Conservation (phyloP, 2,329 filamentous ascomycete species). For the Daldinia sp. region DNA sequence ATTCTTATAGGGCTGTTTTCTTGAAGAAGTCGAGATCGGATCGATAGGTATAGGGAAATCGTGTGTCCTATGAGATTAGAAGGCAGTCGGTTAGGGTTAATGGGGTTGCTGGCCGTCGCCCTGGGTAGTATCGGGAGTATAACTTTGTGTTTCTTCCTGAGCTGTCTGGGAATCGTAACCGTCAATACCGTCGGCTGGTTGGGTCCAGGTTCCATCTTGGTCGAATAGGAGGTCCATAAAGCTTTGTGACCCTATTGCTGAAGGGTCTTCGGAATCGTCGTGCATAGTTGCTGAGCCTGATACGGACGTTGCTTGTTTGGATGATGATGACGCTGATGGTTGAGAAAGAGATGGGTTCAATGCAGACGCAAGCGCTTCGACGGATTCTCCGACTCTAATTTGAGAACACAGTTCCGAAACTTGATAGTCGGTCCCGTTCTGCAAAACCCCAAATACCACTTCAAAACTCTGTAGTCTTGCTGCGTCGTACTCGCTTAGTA, state of each 20-base stretch:
- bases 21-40: neutral
- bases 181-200: conserved; percentile 2
- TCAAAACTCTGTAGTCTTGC: conserved; percentile 25
- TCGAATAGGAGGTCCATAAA: conserved; percentile 25
- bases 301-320: neutral
- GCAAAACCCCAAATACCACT: conserved; percentile 9
- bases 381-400: conserved; percentile 20
- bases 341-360: neutral
- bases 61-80: neutral
- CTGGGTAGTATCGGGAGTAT: neutral
- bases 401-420: conserved; percentile 14
- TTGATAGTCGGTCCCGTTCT: conserved; percentile 21
- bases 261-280: neutral
- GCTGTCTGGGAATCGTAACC: neutral
- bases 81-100: neutral
- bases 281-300: neutral
- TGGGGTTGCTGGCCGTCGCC: neutral
- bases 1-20: neutral
- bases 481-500: conserved; percentile 27
- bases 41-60: neutral
- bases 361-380: conserved; percentile 18
- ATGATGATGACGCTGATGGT: neutral
- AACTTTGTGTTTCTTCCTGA: neutral
- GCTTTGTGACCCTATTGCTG: neutral
- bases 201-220: conserved; percentile 17